These are phyloP conservation scores for Russula emetica DNA, from an alignment of 768 basidiomycete species.

Conservation along the genomic window DNA sequence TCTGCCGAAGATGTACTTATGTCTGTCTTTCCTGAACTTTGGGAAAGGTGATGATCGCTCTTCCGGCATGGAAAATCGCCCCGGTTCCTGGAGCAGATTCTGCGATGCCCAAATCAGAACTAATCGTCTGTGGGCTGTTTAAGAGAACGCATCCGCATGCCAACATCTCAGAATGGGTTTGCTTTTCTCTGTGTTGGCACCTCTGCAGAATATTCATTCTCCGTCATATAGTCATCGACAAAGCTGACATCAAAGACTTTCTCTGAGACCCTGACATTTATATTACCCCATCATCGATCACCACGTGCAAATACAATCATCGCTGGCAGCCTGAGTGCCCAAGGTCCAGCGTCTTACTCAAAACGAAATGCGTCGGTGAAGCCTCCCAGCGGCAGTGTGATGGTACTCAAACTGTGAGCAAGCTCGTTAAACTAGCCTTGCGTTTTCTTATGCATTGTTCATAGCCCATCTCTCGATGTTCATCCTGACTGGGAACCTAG, in stretches of 20 bases:
- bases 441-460: background rate
- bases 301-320: conserved; percentile 21
- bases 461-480: conserved; percentile 18
- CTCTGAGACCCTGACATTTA: conserved; percentile 22
- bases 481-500: conserved; percentile 19
- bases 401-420: conserved; percentile 21
- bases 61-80: conserved; percentile 1
- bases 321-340: conserved; percentile 15
- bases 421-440: background rate
- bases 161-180: conserved; percentile 19
- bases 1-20: conserved; percentile 23
- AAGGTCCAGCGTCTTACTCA: conserved; percentile 3
- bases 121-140: conserved; percentile 31
- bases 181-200: conserved; percentile 7
- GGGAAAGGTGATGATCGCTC: conserved; percentile 17
- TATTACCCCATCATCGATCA: conserved; percentile 17
- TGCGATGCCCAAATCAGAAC: conserved; percentile 38
- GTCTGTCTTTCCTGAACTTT: conserved; percentile 22
- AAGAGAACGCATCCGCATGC: conserved; percentile 1
- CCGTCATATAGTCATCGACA: conserved; percentile 1
- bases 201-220: background rate
- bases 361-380: conserved; percentile 5
- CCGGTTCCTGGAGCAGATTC: conserved; percentile 32
- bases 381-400: conserved; percentile 12
- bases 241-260: conserved; percentile 13